Percentiles rank a stretch among this genome's conserved stretches.
Evolutionary conservation across 352 stramenopile genomes (phyloP).

Genomic region (Pythium brachiatum): DNA sequence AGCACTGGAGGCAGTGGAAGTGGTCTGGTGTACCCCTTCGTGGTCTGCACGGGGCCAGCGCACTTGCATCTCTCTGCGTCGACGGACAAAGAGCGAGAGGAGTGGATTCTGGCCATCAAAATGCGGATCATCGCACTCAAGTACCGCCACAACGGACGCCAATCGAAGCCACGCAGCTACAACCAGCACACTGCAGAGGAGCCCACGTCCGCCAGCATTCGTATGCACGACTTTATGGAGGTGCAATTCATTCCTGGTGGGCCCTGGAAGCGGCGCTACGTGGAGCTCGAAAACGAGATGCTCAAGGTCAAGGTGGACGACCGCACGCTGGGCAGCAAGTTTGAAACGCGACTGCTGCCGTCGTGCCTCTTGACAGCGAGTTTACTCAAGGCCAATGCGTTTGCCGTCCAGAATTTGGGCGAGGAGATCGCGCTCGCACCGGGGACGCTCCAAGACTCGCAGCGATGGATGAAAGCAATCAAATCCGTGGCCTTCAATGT

Average conservation of each 20-base stretch:
- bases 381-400: slow-evolving; percentile 54
- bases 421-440: slow-evolving; percentile 49
- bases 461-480: slow-evolving; percentile 52
- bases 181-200: not conserved
- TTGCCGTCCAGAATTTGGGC: slow-evolving; percentile 47
- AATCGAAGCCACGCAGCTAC: slow-evolving; percentile 8
- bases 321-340: slow-evolving; percentile 45
- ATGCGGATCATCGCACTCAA: slow-evolving; percentile 68
- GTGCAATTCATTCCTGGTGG: slow-evolving; percentile 45
- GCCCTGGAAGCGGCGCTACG: slow-evolving; percentile 55
- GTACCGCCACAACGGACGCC: slow-evolving; percentile 40
- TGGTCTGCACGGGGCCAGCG: slow-evolving; percentile 52
- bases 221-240: slow-evolving; percentile 57
- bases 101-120: slow-evolving; percentile 64
- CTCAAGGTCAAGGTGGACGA: slow-evolving; percentile 66
- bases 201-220: slow-evolving; percentile 12
- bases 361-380: slow-evolving; percentile 39
- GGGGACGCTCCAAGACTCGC: slow-evolving; percentile 32
- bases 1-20: slow-evolving; percentile 24
- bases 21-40: slow-evolving; percentile 42
- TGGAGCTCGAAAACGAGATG: slow-evolving; percentile 65
- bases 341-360: slow-evolving; percentile 52
- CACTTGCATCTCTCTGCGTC: slow-evolving; percentile 47
- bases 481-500: slow-evolving; percentile 26
- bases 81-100: slow-evolving; percentile 43